Evolutionary conservation across 495 filamentous ascomycete species (phyloP), one percentile per base, ranked within the genome.

Genomic region (Hypoxylon lienhwacheense): DNA sequence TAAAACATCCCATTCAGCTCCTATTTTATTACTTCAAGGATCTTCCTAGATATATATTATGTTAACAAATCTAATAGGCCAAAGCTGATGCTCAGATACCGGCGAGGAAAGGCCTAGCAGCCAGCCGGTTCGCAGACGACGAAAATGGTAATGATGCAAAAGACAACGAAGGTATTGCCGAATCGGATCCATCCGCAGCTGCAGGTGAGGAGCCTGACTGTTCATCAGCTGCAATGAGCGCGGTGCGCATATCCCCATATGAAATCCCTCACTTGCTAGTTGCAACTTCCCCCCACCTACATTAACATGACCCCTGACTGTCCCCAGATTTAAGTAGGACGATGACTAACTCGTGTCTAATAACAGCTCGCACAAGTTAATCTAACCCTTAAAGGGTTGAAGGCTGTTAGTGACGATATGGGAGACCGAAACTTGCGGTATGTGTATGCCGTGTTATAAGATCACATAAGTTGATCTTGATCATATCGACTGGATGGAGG

Each of bases 141-240:
- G 61, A 60, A 14, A 45, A 29, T 33, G 61, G 29, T 49, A 44
- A 42, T 34, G 53, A 63, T 44, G 55, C 29, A 12, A 62, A 47
- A 22, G 55, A 56, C 19, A 54, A 61, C 43, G 52, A 58, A 22
- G 52, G 53, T 20, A 15, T 16, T 47, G 47, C 47, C 49, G 64
- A 66, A 7, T 47, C 56, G 37, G 61, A 64, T 49, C 32, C 52
- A 45, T 51, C 68, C 52, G 61, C 63, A 64, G 73, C 69, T 66
- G 76, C 77, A 79, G 78, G 77, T 78, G 79, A 79, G 75, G 64
- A 73, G 59, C 65, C 67, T 56, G 79, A 82, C 49, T 61, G 74
- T 71, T 80, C 77, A 62, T 81, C 78, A 51, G 69, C 73, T 55
- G 78, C 77, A 59, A 72, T 82, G 60, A 77, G 78, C 66, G 76